phyloP scores from a whole-genome alignment of 257 asterid species.

The Solanum rostratum region DNA sequence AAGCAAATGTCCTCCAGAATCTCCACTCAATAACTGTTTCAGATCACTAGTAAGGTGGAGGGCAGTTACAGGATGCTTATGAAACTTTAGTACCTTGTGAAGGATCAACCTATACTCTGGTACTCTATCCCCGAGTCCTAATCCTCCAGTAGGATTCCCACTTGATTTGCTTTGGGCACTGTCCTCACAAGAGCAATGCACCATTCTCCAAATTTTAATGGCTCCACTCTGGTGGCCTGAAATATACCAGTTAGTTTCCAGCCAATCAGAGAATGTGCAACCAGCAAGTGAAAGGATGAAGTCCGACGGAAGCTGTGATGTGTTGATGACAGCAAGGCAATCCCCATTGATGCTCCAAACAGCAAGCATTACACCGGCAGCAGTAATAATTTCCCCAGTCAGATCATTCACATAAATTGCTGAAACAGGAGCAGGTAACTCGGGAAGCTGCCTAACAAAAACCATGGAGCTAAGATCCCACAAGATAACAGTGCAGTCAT shows the following conservation, averaged over 20 bases:
- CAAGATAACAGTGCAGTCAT: conserved; percentile 73
- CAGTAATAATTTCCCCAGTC: conserved; percentile 82
- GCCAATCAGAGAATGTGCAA: conserved; percentile 73
- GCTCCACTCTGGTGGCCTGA: conserved; percentile 99
- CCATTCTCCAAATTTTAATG: conserved; percentile 89
- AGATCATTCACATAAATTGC: conserved; percentile 83
- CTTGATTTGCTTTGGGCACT: conserved; percentile 29
- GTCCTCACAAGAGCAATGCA: conserved; percentile 64
- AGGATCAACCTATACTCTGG: conserved; percentile 81
- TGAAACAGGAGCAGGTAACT: conserved; percentile 77
- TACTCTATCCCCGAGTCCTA: conserved; percentile 39
- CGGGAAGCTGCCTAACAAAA: conserved; percentile 83
- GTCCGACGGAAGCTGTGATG: conserved; percentile 97
- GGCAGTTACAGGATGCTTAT: conserved; percentile 76
- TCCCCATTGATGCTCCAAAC: conserved; percentile 94
- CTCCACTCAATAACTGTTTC: conserved; percentile 86
- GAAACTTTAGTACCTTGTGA: conserved; percentile 77
- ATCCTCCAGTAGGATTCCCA: conserved; percentile 48
- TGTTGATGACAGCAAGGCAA: conserved; percentile 88
- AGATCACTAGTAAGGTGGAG: conserved; percentile 71
- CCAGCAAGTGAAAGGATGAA: conserved; percentile 70
- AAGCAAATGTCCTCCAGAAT: conserved; percentile 64
- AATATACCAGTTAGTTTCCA: conserved; percentile 69
- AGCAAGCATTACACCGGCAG: conserved; percentile 89
- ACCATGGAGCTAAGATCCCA: conserved; percentile 95